Evolutionary conservation across 371 early-diverging fungal genomes (phyloP), one percentile per base, ranked within the genome.

Genomic region (Circinella umbellata): DNA sequence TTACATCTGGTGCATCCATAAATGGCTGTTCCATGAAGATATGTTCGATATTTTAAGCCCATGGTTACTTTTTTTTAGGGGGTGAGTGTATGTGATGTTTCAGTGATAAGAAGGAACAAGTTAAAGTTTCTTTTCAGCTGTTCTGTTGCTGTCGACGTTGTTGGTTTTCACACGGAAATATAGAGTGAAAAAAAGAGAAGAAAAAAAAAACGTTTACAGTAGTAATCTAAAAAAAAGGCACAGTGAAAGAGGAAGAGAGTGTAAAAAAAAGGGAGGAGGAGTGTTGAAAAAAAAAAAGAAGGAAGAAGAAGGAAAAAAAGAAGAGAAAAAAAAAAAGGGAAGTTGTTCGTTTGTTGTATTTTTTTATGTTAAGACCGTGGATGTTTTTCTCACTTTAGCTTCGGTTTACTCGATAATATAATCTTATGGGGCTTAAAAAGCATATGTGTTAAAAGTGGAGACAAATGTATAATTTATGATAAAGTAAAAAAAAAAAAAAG

Each of bases 1-100:
- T 87, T 85, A 77, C 94, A 94, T 18, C 79, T 72, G 63, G 73
- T 76, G 77, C 94, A 94, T 53, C 86, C 87, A 72, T 89, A 87
- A 63, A 93, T 77, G 62, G 77, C 71, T 18, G 73, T 81, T 38
- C 87, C 86, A 51, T 79, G 82, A 54, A 90, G 78, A 72, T 86
- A 89, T 4, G 77, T 82, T 67, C 85, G 85, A 73, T 88, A 88
- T 63, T 83, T 83, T 48, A 88, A 73, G 13, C 90, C 90, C 89
- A 90, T 90, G 2, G 37, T 20, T 27, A 1, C 27, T 27, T 27
- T 27, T 27, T 27, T 27, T 27, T 27, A 27, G 27, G 27, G 27
- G 27, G 49, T n/a, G 38, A 11, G 34, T 14, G n/a, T 53, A 53
- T 4, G 37, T 1, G 55, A 39, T 18, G 42, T 10, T 17, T 61